Evolutionary conservation across 345 rosid genomes (phyloP), one percentile per base, ranked within the genome.

Genomic region (Arabis alpina): DNA sequence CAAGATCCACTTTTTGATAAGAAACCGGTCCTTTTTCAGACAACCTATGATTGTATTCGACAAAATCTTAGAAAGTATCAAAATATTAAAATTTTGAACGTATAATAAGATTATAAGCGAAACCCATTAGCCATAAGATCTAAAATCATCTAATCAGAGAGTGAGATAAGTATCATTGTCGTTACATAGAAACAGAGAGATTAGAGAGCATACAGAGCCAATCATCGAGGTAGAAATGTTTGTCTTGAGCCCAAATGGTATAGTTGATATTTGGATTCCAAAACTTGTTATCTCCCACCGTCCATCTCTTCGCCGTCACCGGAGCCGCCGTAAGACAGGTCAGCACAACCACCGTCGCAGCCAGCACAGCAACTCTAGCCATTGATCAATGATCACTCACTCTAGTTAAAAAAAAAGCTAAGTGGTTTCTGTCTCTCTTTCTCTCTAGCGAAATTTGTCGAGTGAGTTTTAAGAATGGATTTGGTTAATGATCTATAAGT

Each of bases 141-240:
- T 43, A 43, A 43, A 19, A 51, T 11, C 10, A 61, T 60, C 15
- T 13, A 49, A 44, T 6, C 39, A 3, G 5, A 41, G 53, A 42
- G 58, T 16, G 48, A 39, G 10, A 19, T 12, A 10, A 34, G 13
- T 39, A 66, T 14, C 30, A n/a, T n/a, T n/a, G n/a, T n/a, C n/a
- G n/a, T n/a, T n/a, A 28, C 2, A 28, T 36, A n/a, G 9, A 15
- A 11, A 37, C 8, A 30, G 44, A 67, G 57, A 59, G 55, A 69
- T 0, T 19, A 19, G 41, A 54, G 71, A 54, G 23, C 80, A 47
- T 84, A 93, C 98, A 89, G 61, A 93, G 98, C 97, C 98, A 93
- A 71, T 93, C 97, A 6, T 87, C 98, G 79, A 86, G 81, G 82
- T 87, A 85, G 76, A 93, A 93, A 48, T 91, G 93, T 75, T 84